A percentile compares a stretch with the other conserved stretches of the same genome.
Evolutionary conservation across 2,329 filamentous ascomycete species (phyloP).

Genomic region (Tolypocladium amazonense): DNA sequence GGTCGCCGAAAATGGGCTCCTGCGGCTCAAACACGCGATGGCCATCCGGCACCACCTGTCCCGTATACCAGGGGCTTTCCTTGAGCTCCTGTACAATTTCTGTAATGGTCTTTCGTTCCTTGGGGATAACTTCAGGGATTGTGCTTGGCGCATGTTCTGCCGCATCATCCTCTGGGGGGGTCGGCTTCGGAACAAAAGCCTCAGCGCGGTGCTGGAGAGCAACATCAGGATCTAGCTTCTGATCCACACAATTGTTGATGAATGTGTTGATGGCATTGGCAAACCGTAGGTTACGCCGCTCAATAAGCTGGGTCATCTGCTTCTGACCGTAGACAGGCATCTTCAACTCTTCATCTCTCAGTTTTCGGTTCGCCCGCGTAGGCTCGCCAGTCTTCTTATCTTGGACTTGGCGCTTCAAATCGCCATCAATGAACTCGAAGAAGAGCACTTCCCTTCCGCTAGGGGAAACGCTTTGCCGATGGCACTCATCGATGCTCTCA

Average conservation of each 20-base stretch:
- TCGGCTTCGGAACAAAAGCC: slow-evolving; percentile 51
- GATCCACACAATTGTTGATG: slow-evolving; percentile 59
- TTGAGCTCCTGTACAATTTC: slow-evolving; percentile 83
- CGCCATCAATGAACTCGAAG: slow-evolving; percentile 88
- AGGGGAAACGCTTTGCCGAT: slow-evolving; percentile 3
- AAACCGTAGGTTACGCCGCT: slow-evolving; percentile 82
- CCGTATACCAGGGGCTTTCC: slow-evolving; percentile 74
- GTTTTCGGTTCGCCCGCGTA: slow-evolving; percentile 53
- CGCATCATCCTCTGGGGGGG: slow-evolving; percentile 24
- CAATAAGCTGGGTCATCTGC: slow-evolving; percentile 81
- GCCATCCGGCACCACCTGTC: slow-evolving; percentile 86
- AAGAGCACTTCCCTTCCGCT: slow-evolving; percentile 60
- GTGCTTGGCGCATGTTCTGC: slow-evolving; percentile 25
- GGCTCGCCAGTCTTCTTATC: slow-evolving; percentile 64
- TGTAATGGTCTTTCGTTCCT: slow-evolving; percentile 66
- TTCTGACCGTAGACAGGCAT: slow-evolving; percentile 91
- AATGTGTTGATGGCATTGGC: slow-evolving; percentile 65
- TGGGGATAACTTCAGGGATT: slow-evolving; percentile 64
- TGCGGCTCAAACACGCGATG: slow-evolving; percentile 87
- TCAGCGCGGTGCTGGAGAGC: slow-evolving; percentile 49
- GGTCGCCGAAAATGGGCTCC: slow-evolving; percentile 67
- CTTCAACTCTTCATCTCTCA: slow-evolving; percentile 70
- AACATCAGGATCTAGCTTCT: slow-evolving; percentile 56
- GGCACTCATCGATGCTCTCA: slow-evolving; percentile 26
- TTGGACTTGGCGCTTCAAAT: slow-evolving; percentile 70